Evolutionary conservation across 2,329 filamentous ascomycete genomes (phyloP).

Genomic region (Nigrograna mackinnonii): DNA sequence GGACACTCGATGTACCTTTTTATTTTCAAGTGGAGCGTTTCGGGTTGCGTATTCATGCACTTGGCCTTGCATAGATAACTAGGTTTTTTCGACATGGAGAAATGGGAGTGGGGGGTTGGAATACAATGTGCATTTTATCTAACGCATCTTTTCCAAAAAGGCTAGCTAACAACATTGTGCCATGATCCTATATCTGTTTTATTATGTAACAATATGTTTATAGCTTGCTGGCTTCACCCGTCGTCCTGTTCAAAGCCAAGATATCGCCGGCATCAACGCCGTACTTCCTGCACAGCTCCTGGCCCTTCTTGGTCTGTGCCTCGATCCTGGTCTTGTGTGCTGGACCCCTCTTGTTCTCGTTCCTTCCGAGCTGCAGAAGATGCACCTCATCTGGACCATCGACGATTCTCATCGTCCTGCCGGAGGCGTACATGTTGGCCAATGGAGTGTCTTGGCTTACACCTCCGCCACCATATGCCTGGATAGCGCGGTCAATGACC

Average conservation of each 20-base stretch:
- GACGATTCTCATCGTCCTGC: conserved; percentile 81
- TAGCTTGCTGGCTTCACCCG: conserved; percentile 45
- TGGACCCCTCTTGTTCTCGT: conserved; percentile 73
- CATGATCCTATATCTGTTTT: too few species aligned
- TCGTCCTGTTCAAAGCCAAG: conserved; percentile 46
- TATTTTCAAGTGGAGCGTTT: too few species aligned
- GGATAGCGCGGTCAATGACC: conserved; percentile 92
- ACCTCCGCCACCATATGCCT: conserved; percentile 88
- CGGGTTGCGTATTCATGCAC: too few species aligned
- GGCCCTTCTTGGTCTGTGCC: conserved; percentile 67
- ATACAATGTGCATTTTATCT: too few species aligned
- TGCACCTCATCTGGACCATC: conserved; percentile 97
- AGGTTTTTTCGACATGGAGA: too few species aligned
- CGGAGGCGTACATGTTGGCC: conserved; percentile 73
- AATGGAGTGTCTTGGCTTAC: conserved; percentile 94
- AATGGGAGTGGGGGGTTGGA: too few species aligned
- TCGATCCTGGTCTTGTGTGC: conserved; percentile 65
- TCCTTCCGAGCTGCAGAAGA: conserved; percentile 73
- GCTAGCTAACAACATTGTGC: too few species aligned
- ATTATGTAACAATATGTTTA: too few species aligned
- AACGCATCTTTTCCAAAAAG: too few species aligned
- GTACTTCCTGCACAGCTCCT: conserved; percentile 67
- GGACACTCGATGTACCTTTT: too few species aligned
- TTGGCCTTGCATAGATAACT: too few species aligned
- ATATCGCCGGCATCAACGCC: conserved; percentile 48